A percentile compares a stretch with the other conserved stretches of the same genome.
Evolutionary conservation across 768 basidiomycete species (phyloP).

Genomic region (Lentinula guzmanii): DNA sequence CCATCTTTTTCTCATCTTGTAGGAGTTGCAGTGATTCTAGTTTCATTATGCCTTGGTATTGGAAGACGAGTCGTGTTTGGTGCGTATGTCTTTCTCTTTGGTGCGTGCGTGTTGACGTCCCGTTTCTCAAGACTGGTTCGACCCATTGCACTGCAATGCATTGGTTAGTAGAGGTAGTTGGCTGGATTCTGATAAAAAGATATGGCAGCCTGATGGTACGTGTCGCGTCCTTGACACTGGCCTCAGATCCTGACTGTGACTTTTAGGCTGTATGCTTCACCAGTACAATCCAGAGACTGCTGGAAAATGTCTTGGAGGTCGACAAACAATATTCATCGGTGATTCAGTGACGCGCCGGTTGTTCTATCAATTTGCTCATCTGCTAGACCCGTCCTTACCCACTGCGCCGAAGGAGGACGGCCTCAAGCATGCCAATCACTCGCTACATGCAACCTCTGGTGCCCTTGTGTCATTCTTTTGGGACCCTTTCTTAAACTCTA

Average conservation of each 20-base stretch:
- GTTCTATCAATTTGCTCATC: conserved; percentile 68
- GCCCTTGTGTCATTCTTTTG: conserved; percentile 60
- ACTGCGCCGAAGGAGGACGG: conserved; percentile 45
- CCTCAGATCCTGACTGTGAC: conserved; percentile 6
- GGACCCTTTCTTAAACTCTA: conserved; percentile 85
- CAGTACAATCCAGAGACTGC: conserved; percentile 53
- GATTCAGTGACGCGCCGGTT: conserved; percentile 79
- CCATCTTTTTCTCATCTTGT: conserved; percentile 47
- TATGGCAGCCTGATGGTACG: conserved; percentile 88
- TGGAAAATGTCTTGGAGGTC: conserved; percentile 46
- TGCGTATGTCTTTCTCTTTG: conserved; percentile 18
- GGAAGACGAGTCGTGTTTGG: conserved; percentile 38
- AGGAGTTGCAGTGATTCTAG: conserved; percentile 28
- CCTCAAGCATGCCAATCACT: conserved; percentile 66
- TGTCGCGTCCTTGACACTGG: neutral
- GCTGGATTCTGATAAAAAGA: conserved; percentile 58
- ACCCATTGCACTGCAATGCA: conserved; percentile 68
- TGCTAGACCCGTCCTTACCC: conserved; percentile 54
- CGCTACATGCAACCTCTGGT: conserved; percentile 37
- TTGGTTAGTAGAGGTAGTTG: conserved; percentile 71
- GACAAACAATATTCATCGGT: conserved; percentile 71
- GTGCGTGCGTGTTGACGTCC: neutral
- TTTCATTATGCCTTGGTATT: conserved; percentile 39
- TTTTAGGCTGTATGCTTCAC: conserved; percentile 75
- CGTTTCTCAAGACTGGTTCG: conserved; percentile 52